Percentiles rank a stretch among this genome's conserved stretches.
These are phyloP conservation scores for Tilletia caries DNA, from an alignment of 1,284 basidiomycete genomes.

Conservation along the genomic window DNA sequence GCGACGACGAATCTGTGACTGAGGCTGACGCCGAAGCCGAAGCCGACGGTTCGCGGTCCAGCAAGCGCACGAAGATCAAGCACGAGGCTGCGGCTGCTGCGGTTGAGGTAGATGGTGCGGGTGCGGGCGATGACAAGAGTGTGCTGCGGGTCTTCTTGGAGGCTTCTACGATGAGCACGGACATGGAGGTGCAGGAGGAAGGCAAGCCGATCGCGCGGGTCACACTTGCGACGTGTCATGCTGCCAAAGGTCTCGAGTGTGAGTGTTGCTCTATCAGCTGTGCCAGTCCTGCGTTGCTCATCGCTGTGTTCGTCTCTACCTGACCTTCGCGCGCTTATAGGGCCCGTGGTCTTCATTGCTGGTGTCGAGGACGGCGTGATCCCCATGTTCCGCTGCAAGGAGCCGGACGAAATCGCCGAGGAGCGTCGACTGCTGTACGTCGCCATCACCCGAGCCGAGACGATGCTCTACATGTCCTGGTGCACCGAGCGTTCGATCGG, in stretches of 20 bases:
- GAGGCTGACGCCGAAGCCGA: background rate
- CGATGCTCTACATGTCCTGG: constrained; percentile 66
- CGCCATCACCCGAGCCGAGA: constrained; percentile 82
- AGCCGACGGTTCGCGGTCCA: background rate
- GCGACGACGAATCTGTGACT: no score
- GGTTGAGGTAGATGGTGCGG: background rate
- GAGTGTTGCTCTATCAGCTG: constrained; percentile 5
- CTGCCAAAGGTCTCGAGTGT: constrained; percentile 86
- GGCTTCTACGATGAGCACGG: constrained; percentile 78
- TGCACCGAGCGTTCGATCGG: constrained; percentile 29
- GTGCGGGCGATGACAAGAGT: background rate
- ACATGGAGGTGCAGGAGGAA: constrained; percentile 60
- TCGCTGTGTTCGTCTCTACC: background rate
- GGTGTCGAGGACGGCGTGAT: constrained; percentile 69
- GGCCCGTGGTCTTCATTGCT: constrained; percentile 72
- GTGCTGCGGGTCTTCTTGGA: constrained; percentile 72
- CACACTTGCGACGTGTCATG: constrained; percentile 80
- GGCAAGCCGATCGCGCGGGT: constrained; percentile 57
- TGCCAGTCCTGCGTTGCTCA: background rate
- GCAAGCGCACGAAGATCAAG: background rate
- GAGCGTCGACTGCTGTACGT: constrained; percentile 83
- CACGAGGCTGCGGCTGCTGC: constrained; percentile 19
- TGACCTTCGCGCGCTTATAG: background rate
- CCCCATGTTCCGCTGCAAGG: constrained; percentile 68
- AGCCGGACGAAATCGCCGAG: constrained; percentile 69